Evolutionary conservation across 768 basidiomycete species (phyloP), one percentile per base, ranked within the genome.

Genomic region (Cantharellus cinnabarinus): DNA sequence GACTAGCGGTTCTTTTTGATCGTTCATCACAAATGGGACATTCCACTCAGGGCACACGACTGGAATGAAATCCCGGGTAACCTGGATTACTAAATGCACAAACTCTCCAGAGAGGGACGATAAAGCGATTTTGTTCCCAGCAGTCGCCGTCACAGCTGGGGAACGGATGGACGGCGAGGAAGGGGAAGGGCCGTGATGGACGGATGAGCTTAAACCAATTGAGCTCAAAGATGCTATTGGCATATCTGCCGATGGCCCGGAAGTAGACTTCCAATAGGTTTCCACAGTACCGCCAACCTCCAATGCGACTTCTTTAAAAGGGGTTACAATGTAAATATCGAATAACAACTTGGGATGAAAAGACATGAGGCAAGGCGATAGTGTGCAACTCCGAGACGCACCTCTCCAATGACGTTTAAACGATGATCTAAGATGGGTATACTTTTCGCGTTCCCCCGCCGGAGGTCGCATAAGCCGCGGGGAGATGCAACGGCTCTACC

Each of bases 251-350:
- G 38, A 37, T 10, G 78, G 74, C 20, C 72, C 72, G 2, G 77
- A 74, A 20, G 83, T 80, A 2, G 91, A 93, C 71, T 97, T 98
- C 95, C 95, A 99, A 69, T 99, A 99, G 0, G 94, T 99, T 72
- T 98, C 93, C 38, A 98, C 79, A 57, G 87, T 82, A 35, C 95
- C 94, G 34, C 91, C 93, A 58, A 97, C 85, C 71, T 93, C 89
- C 7, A 98, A 76, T 60, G 89, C 89, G 55, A 90, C 89, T 2
- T 88, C 90, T 60, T 83, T 80, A 71, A 98, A 98, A 0, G 90
- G 85, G 4, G 81, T 83, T 62, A 94, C 80, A 60, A 91, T 78
- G 65, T 80, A 86, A 40, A 89, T 75, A 65, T 89, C 89, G 69
- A 97, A 93, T 56, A 83, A 79, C 34, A 97, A 83, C 88, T 91